A percentile compares a stretch with the other conserved stretches of the same genome.
Evolutionary conservation across 108 stramenopile species (phyloP).

Genomic region (Nitzschia putrida): DNA sequence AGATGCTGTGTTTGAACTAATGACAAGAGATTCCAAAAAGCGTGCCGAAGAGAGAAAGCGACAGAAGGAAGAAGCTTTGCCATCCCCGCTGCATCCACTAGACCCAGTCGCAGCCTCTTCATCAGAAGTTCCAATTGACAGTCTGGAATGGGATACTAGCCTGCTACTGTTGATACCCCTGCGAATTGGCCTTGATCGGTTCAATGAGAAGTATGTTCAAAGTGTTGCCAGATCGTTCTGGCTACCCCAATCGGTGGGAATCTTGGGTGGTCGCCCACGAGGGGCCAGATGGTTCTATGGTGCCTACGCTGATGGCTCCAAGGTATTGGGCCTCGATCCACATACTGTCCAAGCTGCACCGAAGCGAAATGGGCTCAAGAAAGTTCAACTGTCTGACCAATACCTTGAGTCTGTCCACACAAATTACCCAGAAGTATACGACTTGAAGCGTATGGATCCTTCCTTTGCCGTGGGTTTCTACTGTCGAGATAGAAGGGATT

Average conservation of each 20-base stretch:
- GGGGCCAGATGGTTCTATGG: constrained; percentile 91
- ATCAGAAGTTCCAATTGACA: not conserved
- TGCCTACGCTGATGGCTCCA: constrained; percentile 62
- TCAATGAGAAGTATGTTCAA: constrained; percentile 59
- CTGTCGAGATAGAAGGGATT: constrained; percentile 66
- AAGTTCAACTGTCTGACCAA: constrained; percentile 58
- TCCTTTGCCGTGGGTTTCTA: constrained; percentile 88
- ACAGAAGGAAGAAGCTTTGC: constrained; percentile 2
- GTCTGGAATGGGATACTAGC: constrained; percentile 67
- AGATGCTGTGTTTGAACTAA: constrained; percentile 66
- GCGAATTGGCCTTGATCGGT: constrained; percentile 66
- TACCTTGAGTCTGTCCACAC: constrained; percentile 78
- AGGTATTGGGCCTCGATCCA: constrained; percentile 84
- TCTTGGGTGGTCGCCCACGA: constrained; percentile 85
- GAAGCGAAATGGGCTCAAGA: constrained; percentile 32
- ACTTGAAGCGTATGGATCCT: constrained; percentile 79
- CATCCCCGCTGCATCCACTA: constrained; percentile 24
- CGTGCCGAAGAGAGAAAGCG: constrained; percentile 11
- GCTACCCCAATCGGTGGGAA: constrained; percentile 81
- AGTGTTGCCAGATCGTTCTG: constrained; percentile 59
- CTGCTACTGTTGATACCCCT: constrained; percentile 76
- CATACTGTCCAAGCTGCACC: constrained; percentile 83
- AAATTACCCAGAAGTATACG: constrained; percentile 49
- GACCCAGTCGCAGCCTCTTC: constrained; percentile 15
- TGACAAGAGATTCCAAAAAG: constrained; percentile 55